phyloP scores from a whole-genome alignment of 352 stramenopile genomes.

The Pythium sukuiense region DNA sequence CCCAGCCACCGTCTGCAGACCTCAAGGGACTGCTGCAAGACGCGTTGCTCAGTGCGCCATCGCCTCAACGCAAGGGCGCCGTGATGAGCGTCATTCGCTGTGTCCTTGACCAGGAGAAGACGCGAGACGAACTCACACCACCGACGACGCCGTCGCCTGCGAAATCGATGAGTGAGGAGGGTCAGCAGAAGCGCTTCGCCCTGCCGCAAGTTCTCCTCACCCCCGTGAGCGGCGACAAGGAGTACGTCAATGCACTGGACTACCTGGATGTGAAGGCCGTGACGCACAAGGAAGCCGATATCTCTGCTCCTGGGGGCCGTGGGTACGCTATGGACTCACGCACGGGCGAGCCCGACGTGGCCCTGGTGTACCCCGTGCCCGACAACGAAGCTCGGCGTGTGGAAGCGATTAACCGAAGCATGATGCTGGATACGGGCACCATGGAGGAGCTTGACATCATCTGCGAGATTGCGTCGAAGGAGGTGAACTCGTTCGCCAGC shows the following conservation, averaged over 20 bases:
- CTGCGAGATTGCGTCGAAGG: conserved; percentile 53
- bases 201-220: conserved; percentile 9
- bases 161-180: neutral
- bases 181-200: neutral
- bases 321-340: conserved; percentile 34
- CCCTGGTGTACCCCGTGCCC: conserved; percentile 22
- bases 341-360: conserved; percentile 29
- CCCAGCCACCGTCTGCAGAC: conserved; percentile 13
- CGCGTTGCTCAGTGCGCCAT: conserved; percentile 32
- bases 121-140: neutral
- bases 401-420: conserved; percentile 37
- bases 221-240: conserved; percentile 12
- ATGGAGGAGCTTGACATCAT: conserved; percentile 59
- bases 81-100: conserved; percentile 50
- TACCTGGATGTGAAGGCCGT: conserved; percentile 13
- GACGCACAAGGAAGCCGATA: neutral
- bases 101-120: conserved; percentile 44
- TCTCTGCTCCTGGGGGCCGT: conserved; percentile 46
- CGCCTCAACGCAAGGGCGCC: conserved; percentile 36
- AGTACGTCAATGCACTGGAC: conserved; percentile 22
- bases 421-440: conserved; percentile 35
- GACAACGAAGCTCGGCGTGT: conserved; percentile 45
- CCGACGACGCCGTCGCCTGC: neutral
- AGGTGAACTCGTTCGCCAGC: conserved; percentile 36
- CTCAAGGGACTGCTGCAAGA: conserved; percentile 44